phyloP scores from a whole-genome alignment of 306 rosid species.

The Cajanus cajan region DNA sequence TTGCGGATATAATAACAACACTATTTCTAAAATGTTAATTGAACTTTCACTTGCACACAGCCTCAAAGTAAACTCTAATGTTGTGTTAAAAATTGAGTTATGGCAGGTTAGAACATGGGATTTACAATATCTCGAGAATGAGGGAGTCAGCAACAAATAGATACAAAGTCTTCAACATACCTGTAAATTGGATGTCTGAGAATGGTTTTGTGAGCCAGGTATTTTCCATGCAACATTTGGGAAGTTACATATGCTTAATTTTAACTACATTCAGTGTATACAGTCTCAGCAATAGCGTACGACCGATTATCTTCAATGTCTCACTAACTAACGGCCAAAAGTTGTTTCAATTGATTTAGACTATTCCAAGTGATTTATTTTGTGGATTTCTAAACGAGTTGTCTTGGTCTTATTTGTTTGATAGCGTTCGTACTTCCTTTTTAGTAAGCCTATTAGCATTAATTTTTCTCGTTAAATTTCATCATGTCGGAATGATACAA shows the following conservation, averaged over 20 bases:
- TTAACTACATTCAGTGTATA: not conserved
- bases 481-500: not conserved
- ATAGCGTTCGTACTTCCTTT: not conserved
- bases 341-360: conserved; percentile 22
- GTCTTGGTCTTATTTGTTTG: not conserved
- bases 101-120: conserved; percentile 85
- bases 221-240: conserved; percentile 17
- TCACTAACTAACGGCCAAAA: not conserved
- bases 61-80: not conserved
- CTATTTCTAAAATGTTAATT: not conserved
- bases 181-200: conserved; percentile 93
- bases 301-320: not conserved
- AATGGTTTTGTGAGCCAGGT: conserved; percentile 78
- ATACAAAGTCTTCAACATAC: conserved; percentile 73
- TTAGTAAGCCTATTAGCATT: not conserved
- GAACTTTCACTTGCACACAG: not conserved
- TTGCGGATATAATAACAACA: not conserved
- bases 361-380: not conserved
- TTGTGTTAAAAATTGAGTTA: not conserved
- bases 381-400: not conserved
- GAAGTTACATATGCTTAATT: not conserved
- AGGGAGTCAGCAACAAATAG: conserved; percentile 77
- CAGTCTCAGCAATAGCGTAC: not conserved
- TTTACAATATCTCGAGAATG: conserved; percentile 73
- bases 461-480: not conserved